These are phyloP conservation scores for Hypoxylon rubiginosum DNA, from an alignment of 2,329 filamentous ascomycete species.

Conservation along the genomic window DNA sequence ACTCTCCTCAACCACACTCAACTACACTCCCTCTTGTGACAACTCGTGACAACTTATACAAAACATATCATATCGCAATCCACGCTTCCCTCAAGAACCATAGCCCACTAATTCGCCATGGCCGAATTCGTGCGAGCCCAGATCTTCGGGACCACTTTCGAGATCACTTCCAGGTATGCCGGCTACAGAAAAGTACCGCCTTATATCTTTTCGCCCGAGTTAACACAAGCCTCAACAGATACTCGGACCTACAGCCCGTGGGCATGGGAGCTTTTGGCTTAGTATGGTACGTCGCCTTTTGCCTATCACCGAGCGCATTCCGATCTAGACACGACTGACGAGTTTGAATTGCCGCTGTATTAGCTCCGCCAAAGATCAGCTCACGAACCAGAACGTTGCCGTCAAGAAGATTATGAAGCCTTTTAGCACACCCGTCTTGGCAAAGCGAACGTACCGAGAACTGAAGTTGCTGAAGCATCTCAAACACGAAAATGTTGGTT, in stretches of 20 bases:
- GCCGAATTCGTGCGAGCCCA: conserved; percentile 99
- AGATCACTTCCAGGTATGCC: conserved; percentile 95
- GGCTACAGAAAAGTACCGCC: conserved; percentile 19
- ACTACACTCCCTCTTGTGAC: conserved; percentile 20
- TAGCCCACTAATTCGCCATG: conserved; percentile 71
- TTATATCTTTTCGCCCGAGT: conserved; percentile 28
- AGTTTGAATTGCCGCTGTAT: conserved; percentile 37
- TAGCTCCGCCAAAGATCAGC: conserved; percentile 97
- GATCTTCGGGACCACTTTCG: conserved; percentile 99
- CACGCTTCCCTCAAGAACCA: conserved; percentile 13
- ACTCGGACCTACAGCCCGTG: conserved; percentile 97
- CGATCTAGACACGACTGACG: conserved; percentile 27
- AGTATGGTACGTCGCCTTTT: conserved; percentile 79
- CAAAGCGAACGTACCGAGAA: conserved; percentile 97
- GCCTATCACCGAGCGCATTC: conserved; percentile 8
- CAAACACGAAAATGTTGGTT: conserved; percentile 90
- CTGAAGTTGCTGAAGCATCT: conserved; percentile 97
- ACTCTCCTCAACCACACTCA: conserved; percentile 22
- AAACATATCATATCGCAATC: conserved; percentile 31
- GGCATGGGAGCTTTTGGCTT: conserved; percentile 99
- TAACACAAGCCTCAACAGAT: conserved; percentile 68
- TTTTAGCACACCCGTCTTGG: conserved; percentile 98
- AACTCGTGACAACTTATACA: conserved; percentile 15
- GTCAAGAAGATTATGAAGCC: conserved; percentile 99
- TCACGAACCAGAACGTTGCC: conserved; percentile 95